Percentiles rank a stretch among this genome's conserved stretches.
phyloP scores from a whole-genome alignment of 805 yeast species.

The Candida silvicultrix region DNA sequence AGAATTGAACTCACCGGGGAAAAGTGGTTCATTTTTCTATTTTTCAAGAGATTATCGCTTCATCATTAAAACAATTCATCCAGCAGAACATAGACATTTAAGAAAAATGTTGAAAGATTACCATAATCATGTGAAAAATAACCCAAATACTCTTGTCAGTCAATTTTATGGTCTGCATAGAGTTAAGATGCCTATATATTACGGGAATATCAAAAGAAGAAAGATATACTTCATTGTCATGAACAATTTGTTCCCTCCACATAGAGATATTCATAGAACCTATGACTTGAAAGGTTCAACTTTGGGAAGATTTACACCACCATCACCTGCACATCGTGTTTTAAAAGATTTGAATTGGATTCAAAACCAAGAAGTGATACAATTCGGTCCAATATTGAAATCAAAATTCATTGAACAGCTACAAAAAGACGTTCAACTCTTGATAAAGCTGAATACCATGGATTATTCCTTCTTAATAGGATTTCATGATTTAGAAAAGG shows the following conservation, averaged over 20 bases:
- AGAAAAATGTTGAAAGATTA: slow-evolving; percentile 70
- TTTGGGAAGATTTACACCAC: slow-evolving; percentile 61
- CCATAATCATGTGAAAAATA: slow-evolving; percentile 68
- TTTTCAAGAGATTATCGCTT: slow-evolving; percentile 90
- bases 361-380: slow-evolving; percentile 53
- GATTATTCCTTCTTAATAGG: slow-evolving; percentile 91
- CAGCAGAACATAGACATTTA: slow-evolving; percentile 82
- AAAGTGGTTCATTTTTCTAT: slow-evolving; percentile 93
- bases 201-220: slow-evolving; percentile 34
- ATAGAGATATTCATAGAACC: slow-evolving; percentile 74
- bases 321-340: slow-evolving; percentile 36
- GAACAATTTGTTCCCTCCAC: slow-evolving; percentile 96
- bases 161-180: slow-evolving; percentile 96
- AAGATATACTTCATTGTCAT: slow-evolving; percentile 91
- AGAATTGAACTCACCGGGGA: slow-evolving; percentile 93
- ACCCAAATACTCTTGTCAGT: slow-evolving; percentile 87
- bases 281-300: slow-evolving; percentile 94
- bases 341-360: slow-evolving; percentile 89
- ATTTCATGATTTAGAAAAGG: slow-evolving; percentile 66
- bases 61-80: slow-evolving; percentile 94
- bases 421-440: slow-evolving; percentile 63
- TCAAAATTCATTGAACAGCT: slow-evolving; percentile 61
- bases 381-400: slow-evolving; percentile 68
- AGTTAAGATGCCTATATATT: slow-evolving; percentile 71
- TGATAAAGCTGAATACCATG: slow-evolving; percentile 81